Conservation (phyloP, 306 rosid species). For the Datisca glomerata region DNA sequence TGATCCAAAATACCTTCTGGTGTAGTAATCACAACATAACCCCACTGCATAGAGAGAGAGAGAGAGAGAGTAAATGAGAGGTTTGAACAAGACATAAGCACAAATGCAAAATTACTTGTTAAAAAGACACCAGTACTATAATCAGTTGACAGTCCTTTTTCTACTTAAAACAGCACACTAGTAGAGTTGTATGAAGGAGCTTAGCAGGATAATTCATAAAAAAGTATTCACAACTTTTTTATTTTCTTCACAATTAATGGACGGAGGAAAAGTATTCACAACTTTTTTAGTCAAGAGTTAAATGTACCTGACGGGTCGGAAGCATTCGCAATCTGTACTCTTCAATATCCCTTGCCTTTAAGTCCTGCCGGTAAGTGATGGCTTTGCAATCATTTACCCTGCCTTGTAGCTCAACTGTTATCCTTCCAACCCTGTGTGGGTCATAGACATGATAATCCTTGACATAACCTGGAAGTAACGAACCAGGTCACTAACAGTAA, state of each 20-base stretch:
- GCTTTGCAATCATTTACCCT: constrained; percentile 75
- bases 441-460: constrained; percentile 70
- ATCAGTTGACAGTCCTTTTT: too few species aligned
- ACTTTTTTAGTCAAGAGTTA: too few species aligned
- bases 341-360: constrained; percentile 69
- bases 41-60: constrained; percentile 64
- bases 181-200: too few species aligned
- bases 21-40: constrained; percentile 85
- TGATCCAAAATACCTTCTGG: constrained; percentile 95
- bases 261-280: too few species aligned
- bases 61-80: too few species aligned
- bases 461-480: constrained; percentile 42
- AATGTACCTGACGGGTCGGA: constrained; percentile 74
- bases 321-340: constrained; percentile 43
- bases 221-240: too few species aligned
- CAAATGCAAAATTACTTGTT: constrained; percentile 2
- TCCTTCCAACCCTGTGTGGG: constrained; percentile 86
- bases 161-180: too few species aligned
- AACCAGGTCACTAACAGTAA: constrained; percentile 1
- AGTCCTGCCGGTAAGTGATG: constrained; percentile 57
- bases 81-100: too few species aligned
- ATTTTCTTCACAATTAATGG: too few species aligned
- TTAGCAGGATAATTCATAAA: too few species aligned
- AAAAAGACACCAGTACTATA: background rate
- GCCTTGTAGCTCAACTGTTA: constrained; percentile 84